phyloP scores from a whole-genome alignment of 2,329 filamentous ascomycete genomes.

The Coleophoma cylindrospora region DNA sequence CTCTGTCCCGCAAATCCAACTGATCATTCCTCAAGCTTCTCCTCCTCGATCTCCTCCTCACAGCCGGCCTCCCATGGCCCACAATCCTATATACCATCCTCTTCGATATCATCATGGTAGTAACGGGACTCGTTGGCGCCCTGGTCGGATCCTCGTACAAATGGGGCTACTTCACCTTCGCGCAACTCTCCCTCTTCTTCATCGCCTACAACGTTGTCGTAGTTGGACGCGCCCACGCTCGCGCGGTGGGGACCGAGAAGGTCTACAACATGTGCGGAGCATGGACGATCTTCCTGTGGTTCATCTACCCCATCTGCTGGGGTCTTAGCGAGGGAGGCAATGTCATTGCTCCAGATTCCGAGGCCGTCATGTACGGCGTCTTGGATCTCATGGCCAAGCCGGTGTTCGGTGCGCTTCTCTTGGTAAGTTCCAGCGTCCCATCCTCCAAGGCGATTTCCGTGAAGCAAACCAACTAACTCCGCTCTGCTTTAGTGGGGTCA shows the following conservation, averaged over 20 bases:
- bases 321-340: conserved; percentile 60
- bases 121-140: conserved; percentile 62
- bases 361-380: conserved; percentile 64
- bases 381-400: conserved; percentile 63
- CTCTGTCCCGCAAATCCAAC: neutral
- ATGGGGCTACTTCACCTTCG: conserved; percentile 62
- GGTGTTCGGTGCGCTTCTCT: conserved; percentile 53
- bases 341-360: conserved; percentile 59
- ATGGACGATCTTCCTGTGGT: conserved; percentile 57
- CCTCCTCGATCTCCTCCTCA: conserved; percentile 57
- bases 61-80: conserved; percentile 58
- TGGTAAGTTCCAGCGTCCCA: conserved; percentile 25
- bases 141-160: conserved; percentile 59
- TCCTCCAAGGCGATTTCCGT: neutral
- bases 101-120: conserved; percentile 61
- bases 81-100: conserved; percentile 58
- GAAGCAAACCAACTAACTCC: neutral
- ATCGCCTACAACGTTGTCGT: conserved; percentile 54
- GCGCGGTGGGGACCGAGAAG: conserved; percentile 42
- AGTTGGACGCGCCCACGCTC: conserved; percentile 52
- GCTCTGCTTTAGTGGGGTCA: conserved; percentile 38
- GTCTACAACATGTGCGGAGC: conserved; percentile 52
- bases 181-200: conserved; percentile 48
- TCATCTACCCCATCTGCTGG: conserved; percentile 61
- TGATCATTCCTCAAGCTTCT: conserved; percentile 34